Evolutionary conservation across 2,329 filamentous ascomycete genomes (phyloP).

Genomic region (Colletotrichum tabaci): DNA sequence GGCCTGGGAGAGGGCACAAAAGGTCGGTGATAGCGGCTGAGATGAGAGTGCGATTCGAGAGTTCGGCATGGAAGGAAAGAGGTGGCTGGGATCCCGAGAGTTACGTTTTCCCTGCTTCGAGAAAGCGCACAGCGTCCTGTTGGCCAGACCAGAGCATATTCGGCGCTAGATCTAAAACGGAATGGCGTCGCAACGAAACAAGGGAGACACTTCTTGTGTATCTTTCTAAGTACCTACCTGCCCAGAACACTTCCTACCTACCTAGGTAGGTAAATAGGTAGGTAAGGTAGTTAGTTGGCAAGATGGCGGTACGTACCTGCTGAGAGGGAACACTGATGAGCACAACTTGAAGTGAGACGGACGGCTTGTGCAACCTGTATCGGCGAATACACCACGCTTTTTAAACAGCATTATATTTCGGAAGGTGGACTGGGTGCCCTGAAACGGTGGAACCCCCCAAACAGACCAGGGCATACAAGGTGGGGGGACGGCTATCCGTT

Average conservation of each 20-base stretch:
- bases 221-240: no score
- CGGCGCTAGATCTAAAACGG: slow-evolving; percentile 2
- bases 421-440: slow-evolving; percentile 30
- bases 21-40: slow-evolving; percentile 18
- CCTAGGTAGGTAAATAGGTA: neutral
- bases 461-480: slow-evolving; percentile 17
- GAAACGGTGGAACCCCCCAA: slow-evolving; percentile 30
- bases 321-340: slow-evolving; percentile 20
- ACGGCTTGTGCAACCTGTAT: slow-evolving; percentile 36
- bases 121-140: slow-evolving; percentile 33
- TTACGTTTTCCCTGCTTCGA: slow-evolving; percentile 40
- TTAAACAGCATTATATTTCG: slow-evolving; percentile 31
- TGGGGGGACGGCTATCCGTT: neutral
- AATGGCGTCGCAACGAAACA: slow-evolving; percentile 27
- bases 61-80: slow-evolving; percentile 21
- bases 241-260: no score
- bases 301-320: slow-evolving; percentile 6
- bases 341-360: slow-evolving; percentile 26
- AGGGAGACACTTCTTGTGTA: slow-evolving; percentile 9
- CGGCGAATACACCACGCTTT: slow-evolving; percentile 44
- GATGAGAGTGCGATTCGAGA: slow-evolving; percentile 10
- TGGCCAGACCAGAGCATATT: slow-evolving; percentile 30
- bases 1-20: slow-evolving; percentile 6
- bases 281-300: slow-evolving; percentile 4
- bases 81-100: slow-evolving; percentile 47